Evolutionary conservation across 345 rosid species (phyloP).

Genomic region (Rubroshorea leprosula): DNA sequence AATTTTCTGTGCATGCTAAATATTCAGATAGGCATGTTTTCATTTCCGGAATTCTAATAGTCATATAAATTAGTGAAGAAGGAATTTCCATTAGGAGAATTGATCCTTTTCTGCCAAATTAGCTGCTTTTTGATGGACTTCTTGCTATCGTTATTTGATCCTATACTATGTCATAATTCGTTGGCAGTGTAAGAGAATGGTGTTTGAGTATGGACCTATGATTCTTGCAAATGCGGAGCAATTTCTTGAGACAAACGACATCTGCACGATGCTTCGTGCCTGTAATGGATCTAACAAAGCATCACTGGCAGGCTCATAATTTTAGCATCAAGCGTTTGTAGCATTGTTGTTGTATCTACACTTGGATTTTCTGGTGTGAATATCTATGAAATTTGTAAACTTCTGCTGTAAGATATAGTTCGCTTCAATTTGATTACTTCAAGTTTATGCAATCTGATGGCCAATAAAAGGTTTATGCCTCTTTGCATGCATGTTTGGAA

Average conservation of each 20-base stretch:
- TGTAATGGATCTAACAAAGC: slow-evolving; percentile 26
- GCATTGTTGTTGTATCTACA: not conserved
- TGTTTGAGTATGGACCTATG: slow-evolving; percentile 84
- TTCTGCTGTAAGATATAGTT: not conserved
- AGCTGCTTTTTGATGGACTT: too few relatives aligned
- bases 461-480: too few relatives aligned
- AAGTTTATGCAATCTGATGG: too few relatives aligned
- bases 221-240: slow-evolving; percentile 63
- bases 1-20: too few relatives aligned
- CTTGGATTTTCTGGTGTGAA: not conserved
- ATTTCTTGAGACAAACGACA: slow-evolving; percentile 69
- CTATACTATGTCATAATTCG: not conserved
- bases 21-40: too few relatives aligned
- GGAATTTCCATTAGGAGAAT: too few relatives aligned
- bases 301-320: slow-evolving; percentile 43
- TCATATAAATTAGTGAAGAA: too few relatives aligned
- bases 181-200: slow-evolving; percentile 83
- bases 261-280: slow-evolving; percentile 69
- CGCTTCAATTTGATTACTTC: too few relatives aligned
- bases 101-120: too few relatives aligned
- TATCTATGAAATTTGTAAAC: not conserved
- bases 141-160: too few relatives aligned
- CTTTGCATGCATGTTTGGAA: too few relatives aligned
- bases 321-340: not conserved
- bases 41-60: too few relatives aligned